phyloP scores from a whole-genome alignment of 2,329 filamentous ascomycete species.

The Fusarium pilosicola region DNA sequence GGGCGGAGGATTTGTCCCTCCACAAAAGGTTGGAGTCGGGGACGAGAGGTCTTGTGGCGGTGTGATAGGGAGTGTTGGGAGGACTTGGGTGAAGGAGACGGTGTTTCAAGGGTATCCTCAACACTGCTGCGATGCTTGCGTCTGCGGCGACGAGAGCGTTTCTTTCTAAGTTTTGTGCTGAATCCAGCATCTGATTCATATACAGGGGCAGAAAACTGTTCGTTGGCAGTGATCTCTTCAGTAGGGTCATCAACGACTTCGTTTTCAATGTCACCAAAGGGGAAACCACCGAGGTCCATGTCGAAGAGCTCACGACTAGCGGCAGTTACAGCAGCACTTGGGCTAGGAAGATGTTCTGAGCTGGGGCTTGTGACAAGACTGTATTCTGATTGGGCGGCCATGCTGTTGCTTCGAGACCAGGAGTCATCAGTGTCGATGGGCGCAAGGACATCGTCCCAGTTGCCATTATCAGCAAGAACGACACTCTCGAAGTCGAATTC shows the following conservation, averaged over 20 bases:
- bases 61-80: constrained; percentile 39
- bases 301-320: constrained; percentile 60
- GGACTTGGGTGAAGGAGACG: constrained; percentile 31
- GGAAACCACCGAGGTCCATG: constrained; percentile 52
- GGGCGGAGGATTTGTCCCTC: constrained; percentile 43
- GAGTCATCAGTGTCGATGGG: constrained; percentile 64
- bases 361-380: constrained; percentile 49
- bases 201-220: constrained; percentile 3
- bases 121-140: constrained; percentile 50
- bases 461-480: constrained; percentile 71
- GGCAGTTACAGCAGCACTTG: constrained; percentile 65
- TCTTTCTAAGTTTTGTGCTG: constrained; percentile 62
- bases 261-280: constrained; percentile 50
- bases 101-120: constrained; percentile 31
- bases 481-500: constrained; percentile 87
- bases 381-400: constrained; percentile 44
- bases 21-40: constrained; percentile 38
- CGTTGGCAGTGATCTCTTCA: constrained; percentile 42
- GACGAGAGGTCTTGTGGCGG: constrained; percentile 41
- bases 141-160: constrained; percentile 49
- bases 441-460: constrained; percentile 84
- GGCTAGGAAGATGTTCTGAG: constrained; percentile 54
- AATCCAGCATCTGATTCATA: constrained; percentile 49
- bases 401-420: constrained; percentile 49
- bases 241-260: constrained; percentile 44